Evolutionary conservation across 2,329 filamentous ascomycete species (phyloP).

Genomic region (Hypomyces rosellus): DNA sequence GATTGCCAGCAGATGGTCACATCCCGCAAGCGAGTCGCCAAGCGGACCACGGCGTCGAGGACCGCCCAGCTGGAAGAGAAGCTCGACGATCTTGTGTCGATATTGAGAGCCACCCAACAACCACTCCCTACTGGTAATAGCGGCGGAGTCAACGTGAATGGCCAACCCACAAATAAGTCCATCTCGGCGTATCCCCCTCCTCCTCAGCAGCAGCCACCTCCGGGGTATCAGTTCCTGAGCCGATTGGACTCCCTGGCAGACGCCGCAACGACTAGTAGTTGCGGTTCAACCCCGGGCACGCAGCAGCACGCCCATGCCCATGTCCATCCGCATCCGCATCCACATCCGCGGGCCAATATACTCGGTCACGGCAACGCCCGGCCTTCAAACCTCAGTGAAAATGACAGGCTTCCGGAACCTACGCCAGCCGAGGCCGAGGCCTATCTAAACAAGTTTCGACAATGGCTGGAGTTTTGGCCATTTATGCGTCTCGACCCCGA

Average conservation of each 20-base stretch:
- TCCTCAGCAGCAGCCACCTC: background rate
- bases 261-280: constrained; percentile 25
- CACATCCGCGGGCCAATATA: background rate
- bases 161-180: too few species aligned
- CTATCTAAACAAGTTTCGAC: constrained; percentile 35
- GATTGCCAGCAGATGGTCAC: constrained; percentile 40
- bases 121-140: constrained; percentile 4
- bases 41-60: constrained; percentile 28
- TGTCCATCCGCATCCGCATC: too few species aligned
- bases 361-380: background rate
- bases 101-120: constrained; percentile 31
- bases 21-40: constrained; percentile 31
- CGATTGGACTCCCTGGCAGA: constrained; percentile 32
- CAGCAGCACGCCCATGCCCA: too few species aligned
- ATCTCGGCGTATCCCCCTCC: background rate
- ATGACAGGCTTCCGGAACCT: constrained; percentile 21
- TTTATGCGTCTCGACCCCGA: constrained; percentile 35
- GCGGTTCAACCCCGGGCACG: constrained; percentile 14
- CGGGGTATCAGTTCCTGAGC: constrained; percentile 18
- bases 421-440: constrained; percentile 32
- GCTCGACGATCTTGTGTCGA: constrained; percentile 41
- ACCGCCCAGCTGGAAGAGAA: constrained; percentile 45
- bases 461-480: constrained; percentile 37
- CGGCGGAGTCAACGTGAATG: too few species aligned
- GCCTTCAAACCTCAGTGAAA: constrained; percentile 12